These are phyloP conservation scores for Acrasis kona DNA, from an alignment of 78 protist species.

Conservation along the genomic window DNA sequence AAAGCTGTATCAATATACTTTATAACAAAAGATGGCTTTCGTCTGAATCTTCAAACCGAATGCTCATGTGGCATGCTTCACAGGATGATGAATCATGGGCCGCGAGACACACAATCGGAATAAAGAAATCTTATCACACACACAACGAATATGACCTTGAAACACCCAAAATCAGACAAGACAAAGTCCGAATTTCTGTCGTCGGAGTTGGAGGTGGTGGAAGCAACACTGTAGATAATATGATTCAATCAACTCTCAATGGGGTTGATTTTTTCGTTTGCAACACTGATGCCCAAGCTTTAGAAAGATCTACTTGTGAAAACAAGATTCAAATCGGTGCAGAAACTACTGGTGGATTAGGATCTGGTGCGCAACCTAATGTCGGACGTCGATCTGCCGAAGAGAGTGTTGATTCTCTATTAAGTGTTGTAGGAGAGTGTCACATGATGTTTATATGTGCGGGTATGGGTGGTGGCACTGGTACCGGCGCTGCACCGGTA, in stretches of 20 bases:
- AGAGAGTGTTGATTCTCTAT: constrained; percentile 39
- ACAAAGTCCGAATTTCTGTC: too few relatives aligned
- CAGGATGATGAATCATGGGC: too few relatives aligned
- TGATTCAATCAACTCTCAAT: neutral
- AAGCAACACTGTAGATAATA: neutral
- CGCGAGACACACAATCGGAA: too few relatives aligned
- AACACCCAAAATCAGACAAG: too few relatives aligned
- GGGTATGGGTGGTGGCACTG: constrained; percentile 86
- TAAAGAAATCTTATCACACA: too few relatives aligned
- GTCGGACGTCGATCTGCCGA: constrained; percentile 55
- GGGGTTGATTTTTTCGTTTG: constrained; percentile 55
- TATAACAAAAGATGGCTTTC: too few relatives aligned
- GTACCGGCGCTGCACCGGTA: constrained; percentile 77
- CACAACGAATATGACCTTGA: too few relatives aligned
- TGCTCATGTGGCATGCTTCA: too few relatives aligned
- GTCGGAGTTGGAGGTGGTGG: too few relatives aligned
- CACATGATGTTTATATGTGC: constrained; percentile 73
- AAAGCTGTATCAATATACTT: too few relatives aligned
- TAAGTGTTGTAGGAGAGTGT: constrained; percentile 29
- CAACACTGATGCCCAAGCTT: constrained; percentile 77
- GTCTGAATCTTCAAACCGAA: too few relatives aligned
- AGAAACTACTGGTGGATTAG: constrained; percentile 48
- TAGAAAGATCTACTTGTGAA: constrained; percentile 28
- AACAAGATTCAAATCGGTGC: constrained; percentile 52
- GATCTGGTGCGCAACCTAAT: constrained; percentile 68